Evolutionary conservation across 1,284 basidiomycete genomes (phyloP).

Genomic region (Prillingera fragicola): DNA sequence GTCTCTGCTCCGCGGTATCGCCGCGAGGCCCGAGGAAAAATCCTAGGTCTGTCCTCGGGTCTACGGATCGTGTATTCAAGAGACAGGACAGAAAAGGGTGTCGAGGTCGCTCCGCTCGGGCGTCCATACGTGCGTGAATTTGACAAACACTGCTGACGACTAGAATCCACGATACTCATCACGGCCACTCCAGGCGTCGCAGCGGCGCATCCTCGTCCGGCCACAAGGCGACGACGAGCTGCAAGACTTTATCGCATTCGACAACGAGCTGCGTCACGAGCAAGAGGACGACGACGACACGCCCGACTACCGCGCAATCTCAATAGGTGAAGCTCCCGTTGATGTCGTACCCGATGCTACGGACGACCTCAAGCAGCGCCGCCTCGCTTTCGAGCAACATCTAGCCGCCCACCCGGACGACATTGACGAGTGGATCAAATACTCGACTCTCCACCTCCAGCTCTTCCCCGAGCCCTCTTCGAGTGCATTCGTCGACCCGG

Average conservation of each 20-base stretch:
- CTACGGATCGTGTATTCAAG: slow-evolving; percentile 24
- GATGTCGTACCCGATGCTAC: slow-evolving; percentile 30
- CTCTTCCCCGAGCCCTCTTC: slow-evolving; percentile 1
- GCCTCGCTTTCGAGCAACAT: slow-evolving; percentile 31
- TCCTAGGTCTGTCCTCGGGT: slow-evolving; percentile 23
- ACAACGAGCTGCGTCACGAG: background rate
- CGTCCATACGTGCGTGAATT: slow-evolving; percentile 20
- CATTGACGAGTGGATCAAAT: slow-evolving; percentile 36
- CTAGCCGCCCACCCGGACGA: slow-evolving; percentile 27
- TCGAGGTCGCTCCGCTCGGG: slow-evolving; percentile 32
- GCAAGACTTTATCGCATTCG: slow-evolving; percentile 6
- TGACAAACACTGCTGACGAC: background rate
- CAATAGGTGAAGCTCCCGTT: slow-evolving; percentile 17
- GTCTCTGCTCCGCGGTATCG: slow-evolving; percentile 24
- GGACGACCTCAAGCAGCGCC: slow-evolving; percentile 24
- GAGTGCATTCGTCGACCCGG: background rate
- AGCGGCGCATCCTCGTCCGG: slow-evolving; percentile 9
- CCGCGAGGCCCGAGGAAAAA: slow-evolving; percentile 26
- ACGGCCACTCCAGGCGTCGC: too few species aligned
- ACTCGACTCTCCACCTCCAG: slow-evolving; percentile 35
- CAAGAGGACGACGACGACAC: slow-evolving; percentile 1
- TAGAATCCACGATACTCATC: slow-evolving; percentile 17
- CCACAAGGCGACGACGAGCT: slow-evolving; percentile 6
- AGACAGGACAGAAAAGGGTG: slow-evolving; percentile 28
- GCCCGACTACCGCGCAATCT: slow-evolving; percentile 13